Evolutionary conservation across 371 early-diverging fungal genomes (phyloP).

Genomic region (Apophysomyces trapeziformis): DNA sequence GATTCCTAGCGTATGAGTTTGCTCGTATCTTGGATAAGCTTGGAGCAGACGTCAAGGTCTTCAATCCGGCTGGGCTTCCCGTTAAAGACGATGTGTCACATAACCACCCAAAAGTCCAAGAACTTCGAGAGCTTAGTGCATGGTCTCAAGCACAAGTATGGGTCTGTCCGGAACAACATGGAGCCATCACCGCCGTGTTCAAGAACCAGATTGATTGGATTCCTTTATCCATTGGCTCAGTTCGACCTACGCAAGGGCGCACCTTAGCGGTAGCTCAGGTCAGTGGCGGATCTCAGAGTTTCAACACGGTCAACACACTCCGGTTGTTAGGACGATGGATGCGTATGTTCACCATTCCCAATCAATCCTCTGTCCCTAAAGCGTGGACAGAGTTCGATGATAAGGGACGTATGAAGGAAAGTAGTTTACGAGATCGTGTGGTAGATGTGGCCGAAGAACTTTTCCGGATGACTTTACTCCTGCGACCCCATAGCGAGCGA

Average conservation of each 20-base stretch:
- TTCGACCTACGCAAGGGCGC: conserved; percentile 46
- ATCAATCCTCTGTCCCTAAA: conserved; percentile 50
- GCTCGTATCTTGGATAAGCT: conserved; percentile 45
- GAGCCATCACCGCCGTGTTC: conserved; percentile 42
- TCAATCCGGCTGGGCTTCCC: conserved; percentile 43
- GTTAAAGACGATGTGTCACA: conserved; percentile 46
- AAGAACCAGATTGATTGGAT: conserved; percentile 53
- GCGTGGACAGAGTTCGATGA: conserved; percentile 51
- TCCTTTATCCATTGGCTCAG: conserved; percentile 37
- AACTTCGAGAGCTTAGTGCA: conserved; percentile 39
- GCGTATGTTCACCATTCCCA: conserved; percentile 52
- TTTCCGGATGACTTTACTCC: conserved; percentile 37
- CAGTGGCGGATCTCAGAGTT: conserved; percentile 48
- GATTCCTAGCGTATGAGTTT: conserved; percentile 43
- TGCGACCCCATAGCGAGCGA: conserved; percentile 36
- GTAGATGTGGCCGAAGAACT: conserved; percentile 52
- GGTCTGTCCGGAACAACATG: conserved; percentile 51
- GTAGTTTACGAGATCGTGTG: conserved; percentile 40
- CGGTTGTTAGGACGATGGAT: conserved; percentile 48
- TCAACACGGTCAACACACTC: conserved; percentile 48
- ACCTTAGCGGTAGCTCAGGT: conserved; percentile 49
- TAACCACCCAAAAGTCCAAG: conserved; percentile 44
- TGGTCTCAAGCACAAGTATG: conserved; percentile 54
- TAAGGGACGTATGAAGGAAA: conserved; percentile 40
- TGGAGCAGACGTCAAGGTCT: conserved; percentile 44